Conservation (phyloP, 2,329 filamentous ascomycete genomes). For the Arthrinium phaeospermum region DNA sequence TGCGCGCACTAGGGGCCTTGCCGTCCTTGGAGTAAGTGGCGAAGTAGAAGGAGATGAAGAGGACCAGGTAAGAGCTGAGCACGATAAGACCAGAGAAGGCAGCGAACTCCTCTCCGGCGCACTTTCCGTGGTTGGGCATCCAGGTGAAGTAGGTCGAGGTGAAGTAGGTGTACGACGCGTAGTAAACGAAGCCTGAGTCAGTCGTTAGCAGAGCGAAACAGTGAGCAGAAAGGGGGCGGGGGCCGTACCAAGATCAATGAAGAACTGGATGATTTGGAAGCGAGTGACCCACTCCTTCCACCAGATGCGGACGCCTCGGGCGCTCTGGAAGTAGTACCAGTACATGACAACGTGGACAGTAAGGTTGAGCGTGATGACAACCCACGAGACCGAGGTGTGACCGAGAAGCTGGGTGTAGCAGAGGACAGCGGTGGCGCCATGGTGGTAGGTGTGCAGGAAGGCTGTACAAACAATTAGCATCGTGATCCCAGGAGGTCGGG, state of each 20-base stretch:
- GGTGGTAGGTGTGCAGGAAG: conserved; percentile 99
- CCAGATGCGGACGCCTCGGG: conserved; percentile 93
- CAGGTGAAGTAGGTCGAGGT: conserved; percentile 85
- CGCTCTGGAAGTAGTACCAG: conserved; percentile 99
- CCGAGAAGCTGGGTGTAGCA: conserved; percentile 98
- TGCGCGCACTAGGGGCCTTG: conserved; percentile 81
- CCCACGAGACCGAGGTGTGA: conserved; percentile 92
- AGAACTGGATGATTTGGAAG: conserved; percentile 95
- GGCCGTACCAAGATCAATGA: conserved; percentile 88
- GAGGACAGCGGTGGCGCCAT: conserved; percentile 93
- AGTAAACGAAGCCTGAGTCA: conserved; percentile 87
- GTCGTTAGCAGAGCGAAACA: not conserved
- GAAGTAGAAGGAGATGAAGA: conserved; percentile 99
- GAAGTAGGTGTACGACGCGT: conserved; percentile 99
- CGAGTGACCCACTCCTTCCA: conserved; percentile 99
- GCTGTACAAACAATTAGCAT: conserved; percentile 49
- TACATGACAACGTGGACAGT: conserved; percentile 98
- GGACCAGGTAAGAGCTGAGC: conserved; percentile 90
- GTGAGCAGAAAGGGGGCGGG: not conserved
- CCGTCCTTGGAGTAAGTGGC: conserved; percentile 91
- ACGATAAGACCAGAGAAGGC: conserved; percentile 92
- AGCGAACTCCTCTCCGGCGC: conserved; percentile 95
- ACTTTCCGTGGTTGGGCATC: conserved; percentile 83
- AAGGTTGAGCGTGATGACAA: conserved; percentile 90
- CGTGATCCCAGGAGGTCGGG: not conserved